These are phyloP conservation scores for Rachicladosporium sp. DNA, from an alignment of 2,329 filamentous ascomycete genomes.

Conservation along the genomic window DNA sequence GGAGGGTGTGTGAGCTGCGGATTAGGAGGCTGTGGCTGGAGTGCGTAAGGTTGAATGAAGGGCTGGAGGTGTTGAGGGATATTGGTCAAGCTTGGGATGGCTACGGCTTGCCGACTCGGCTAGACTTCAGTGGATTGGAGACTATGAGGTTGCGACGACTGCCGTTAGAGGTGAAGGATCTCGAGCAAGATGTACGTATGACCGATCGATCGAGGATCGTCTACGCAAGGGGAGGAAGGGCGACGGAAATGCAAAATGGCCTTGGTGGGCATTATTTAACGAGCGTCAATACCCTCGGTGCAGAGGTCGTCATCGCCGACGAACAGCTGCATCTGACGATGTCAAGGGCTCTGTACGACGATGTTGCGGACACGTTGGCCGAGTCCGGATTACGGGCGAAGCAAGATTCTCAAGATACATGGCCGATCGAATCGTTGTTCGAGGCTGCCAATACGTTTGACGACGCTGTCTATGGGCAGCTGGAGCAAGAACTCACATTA, in stretches of 20 bases:
- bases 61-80: conserved; percentile 6
- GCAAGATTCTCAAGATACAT: no score
- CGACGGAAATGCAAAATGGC: conserved; percentile 14
- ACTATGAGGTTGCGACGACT: conserved; percentile 31
- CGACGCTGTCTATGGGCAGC: conserved; percentile 11
- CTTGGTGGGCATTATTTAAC: conserved; percentile 15
- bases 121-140: conserved; percentile 25
- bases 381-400: neutral
- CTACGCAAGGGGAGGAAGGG: conserved; percentile 17
- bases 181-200: neutral
- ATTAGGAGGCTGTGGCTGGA: conserved; percentile 35
- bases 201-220: conserved; percentile 5
- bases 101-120: conserved; percentile 11
- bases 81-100: conserved; percentile 4
- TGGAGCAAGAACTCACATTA: conserved; percentile 4
- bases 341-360: neutral
- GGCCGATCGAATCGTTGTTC: conserved; percentile 4
- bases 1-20: conserved; percentile 16
- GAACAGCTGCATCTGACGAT: conserved; percentile 7
- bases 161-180: conserved; percentile 11
- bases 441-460: conserved; percentile 7
- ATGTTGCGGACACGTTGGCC: no score
- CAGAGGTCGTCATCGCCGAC: conserved; percentile 8
- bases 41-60: conserved; percentile 27
- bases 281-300: conserved; percentile 6